Evolutionary conservation across 2,329 filamentous ascomycete species (phyloP).

Genomic region (Ophiostoma tasmaniense): DNA sequence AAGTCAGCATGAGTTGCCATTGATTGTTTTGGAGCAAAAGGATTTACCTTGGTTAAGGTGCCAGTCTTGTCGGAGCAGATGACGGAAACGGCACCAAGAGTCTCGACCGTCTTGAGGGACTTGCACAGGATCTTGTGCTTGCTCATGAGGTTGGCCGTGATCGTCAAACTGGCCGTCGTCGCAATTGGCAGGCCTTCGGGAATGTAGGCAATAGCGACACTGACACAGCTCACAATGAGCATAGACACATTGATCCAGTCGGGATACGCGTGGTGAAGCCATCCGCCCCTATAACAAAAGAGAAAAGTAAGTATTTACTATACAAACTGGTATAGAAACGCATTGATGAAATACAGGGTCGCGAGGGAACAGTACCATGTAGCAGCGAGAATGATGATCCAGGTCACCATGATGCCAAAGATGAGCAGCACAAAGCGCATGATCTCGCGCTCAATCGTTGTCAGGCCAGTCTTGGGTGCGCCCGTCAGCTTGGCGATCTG

Average conservation of each 20-base stretch:
- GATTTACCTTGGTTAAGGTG: constrained; percentile 43
- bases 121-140: constrained; percentile 73
- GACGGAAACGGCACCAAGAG: constrained; percentile 61
- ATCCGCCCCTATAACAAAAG: constrained; percentile 40
- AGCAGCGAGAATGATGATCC: constrained; percentile 56
- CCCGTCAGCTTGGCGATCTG: constrained; percentile 65
- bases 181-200: constrained; percentile 66
- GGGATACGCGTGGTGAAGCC: constrained; percentile 56
- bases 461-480: constrained; percentile 59
- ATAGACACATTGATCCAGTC: constrained; percentile 64
- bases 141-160: constrained; percentile 67
- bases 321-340: neutral
- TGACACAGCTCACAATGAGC: constrained; percentile 55
- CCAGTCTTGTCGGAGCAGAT: constrained; percentile 74
- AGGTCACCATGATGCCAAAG: constrained; percentile 55
- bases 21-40: neutral
- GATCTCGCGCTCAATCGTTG: constrained; percentile 64
- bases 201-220: constrained; percentile 64
- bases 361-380: constrained; percentile 42
- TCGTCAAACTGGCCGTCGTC: constrained; percentile 63
- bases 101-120: constrained; percentile 70
- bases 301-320: constrained; percentile 23
- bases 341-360: constrained; percentile 30
- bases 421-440: constrained; percentile 65
- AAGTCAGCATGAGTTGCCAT: neutral